Evolutionary conservation across 2,329 filamentous ascomycete genomes (phyloP).

Genomic region (Podosphaera leucotricha): DNA sequence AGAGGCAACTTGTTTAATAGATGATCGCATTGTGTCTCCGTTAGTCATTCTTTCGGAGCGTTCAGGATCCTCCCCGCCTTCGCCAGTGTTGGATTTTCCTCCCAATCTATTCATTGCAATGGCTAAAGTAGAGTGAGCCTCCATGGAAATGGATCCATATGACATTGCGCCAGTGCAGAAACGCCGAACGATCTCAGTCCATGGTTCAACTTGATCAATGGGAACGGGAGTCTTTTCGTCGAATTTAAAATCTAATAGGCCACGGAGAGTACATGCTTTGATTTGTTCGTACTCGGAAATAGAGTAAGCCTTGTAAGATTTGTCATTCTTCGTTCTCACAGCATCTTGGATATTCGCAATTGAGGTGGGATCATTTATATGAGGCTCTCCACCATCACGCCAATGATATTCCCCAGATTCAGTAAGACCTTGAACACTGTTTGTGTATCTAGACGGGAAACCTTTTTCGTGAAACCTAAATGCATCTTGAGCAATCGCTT

Average conservation of each 20-base stretch:
- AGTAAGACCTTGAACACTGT: constrained; percentile 53
- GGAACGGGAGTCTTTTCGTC: constrained; percentile 66
- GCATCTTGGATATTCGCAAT: constrained; percentile 97
- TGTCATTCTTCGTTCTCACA: constrained; percentile 91
- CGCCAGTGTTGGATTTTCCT: constrained; percentile 92
- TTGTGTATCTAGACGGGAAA: constrained; percentile 58
- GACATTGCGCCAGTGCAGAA: constrained; percentile 98
- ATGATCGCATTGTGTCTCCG: constrained; percentile 88
- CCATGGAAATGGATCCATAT: constrained; percentile 96
- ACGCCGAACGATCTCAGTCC: constrained; percentile 90
- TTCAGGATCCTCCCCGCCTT: constrained; percentile 89
- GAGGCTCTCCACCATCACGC: constrained; percentile 86
- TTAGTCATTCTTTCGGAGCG: constrained; percentile 69
- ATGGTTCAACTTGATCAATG: constrained; percentile 91
- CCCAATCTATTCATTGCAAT: constrained; percentile 93
- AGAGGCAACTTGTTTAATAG: constrained; percentile 93
- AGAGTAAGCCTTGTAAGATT: constrained; percentile 93
- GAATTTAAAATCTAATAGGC: constrained; percentile 88
- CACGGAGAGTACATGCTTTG: constrained; percentile 85
- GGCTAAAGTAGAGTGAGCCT: constrained; percentile 85
- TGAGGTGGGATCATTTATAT: constrained; percentile 82
- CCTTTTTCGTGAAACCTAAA: constrained; percentile 90
- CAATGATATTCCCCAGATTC: constrained; percentile 97
- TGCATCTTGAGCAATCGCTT: constrained; percentile 78
- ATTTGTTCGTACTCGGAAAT: constrained; percentile 85